Conservation (phyloP, 352 stramenopile species). For the Aphanomyces euteiches region DNA sequence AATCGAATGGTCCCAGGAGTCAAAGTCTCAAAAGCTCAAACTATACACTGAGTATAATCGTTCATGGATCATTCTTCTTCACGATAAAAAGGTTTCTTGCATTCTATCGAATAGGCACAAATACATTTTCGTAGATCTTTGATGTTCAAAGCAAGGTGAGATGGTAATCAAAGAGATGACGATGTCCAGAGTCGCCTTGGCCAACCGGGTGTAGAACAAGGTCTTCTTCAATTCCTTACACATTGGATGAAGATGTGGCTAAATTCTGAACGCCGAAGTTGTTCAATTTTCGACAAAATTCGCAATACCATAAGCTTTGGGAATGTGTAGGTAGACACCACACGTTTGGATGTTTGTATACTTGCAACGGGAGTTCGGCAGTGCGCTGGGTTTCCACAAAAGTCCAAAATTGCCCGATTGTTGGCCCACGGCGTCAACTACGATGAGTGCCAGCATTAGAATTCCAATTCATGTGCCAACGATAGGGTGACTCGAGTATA, state of each 20-base stretch:
- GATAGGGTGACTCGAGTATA: not conserved
- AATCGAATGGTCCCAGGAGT: too few species aligned
- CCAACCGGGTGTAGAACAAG: too few species aligned
- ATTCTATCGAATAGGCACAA: too few species aligned
- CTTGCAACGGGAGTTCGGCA: slow-evolving; percentile 14
- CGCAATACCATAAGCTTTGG: not conserved
- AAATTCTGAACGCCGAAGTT: slow-evolving; percentile 16
- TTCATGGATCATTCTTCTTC: too few species aligned
- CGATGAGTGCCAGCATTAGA: not conserved
- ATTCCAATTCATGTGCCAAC: slow-evolving; percentile 1
- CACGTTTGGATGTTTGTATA: not conserved
- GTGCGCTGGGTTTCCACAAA: slow-evolving; percentile 19
- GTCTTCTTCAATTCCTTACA: too few species aligned
- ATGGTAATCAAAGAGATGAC: too few species aligned
- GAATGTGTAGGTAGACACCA: slow-evolving; percentile 12
- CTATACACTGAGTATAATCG: too few species aligned
- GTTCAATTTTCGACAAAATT: slow-evolving; percentile 23
- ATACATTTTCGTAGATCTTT: too few species aligned
- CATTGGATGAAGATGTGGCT: not conserved
- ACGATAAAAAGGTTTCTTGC: too few species aligned
- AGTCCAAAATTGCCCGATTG: slow-evolving; percentile 28
- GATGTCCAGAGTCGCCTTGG: too few species aligned
- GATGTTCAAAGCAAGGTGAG: too few species aligned
- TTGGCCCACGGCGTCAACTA: not conserved
- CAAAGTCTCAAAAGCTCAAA: too few species aligned